These are phyloP conservation scores for Diaporthe aspalathi DNA, from an alignment of 2,329 filamentous ascomycete genomes.

Conservation along the genomic window DNA sequence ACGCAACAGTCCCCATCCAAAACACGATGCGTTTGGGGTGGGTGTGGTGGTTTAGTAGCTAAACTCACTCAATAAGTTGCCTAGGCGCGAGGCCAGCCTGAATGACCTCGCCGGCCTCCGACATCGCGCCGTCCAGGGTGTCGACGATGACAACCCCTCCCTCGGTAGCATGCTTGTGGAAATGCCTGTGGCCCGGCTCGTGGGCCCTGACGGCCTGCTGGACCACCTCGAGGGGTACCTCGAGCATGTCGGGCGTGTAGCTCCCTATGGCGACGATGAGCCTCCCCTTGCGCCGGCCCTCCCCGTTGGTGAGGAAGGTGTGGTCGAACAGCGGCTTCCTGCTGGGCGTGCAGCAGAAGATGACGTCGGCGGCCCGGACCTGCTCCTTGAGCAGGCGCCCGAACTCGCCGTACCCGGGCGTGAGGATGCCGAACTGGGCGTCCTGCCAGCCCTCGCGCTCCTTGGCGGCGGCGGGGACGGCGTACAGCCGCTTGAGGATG, in stretches of 20 bases:
- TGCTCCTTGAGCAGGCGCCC: slow-evolving; percentile 75
- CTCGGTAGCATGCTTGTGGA: slow-evolving; percentile 74
- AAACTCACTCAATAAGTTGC: slow-evolving; percentile 80
- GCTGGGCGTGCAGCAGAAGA: slow-evolving; percentile 90
- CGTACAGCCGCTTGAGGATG: slow-evolving; percentile 62
- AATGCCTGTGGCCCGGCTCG: slow-evolving; percentile 63
- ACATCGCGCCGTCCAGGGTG: slow-evolving; percentile 81
- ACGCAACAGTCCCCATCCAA: not conserved
- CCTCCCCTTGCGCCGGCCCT: slow-evolving; percentile 76
- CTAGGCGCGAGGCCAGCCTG: slow-evolving; percentile 78
- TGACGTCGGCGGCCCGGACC: slow-evolving; percentile 78
- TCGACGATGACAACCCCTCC: slow-evolving; percentile 78
- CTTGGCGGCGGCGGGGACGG: slow-evolving; percentile 57
- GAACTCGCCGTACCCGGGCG: slow-evolving; percentile 77
- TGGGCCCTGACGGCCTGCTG: slow-evolving; percentile 67
- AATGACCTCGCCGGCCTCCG: slow-evolving; percentile 88
- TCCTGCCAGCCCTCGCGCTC: slow-evolving; percentile 70
- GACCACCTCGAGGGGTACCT: slow-evolving; percentile 83
- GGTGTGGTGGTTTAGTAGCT: no score
- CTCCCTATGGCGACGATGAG: slow-evolving; percentile 80
- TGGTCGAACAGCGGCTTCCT: slow-evolving; percentile 80
- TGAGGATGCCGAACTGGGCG: slow-evolving; percentile 76
- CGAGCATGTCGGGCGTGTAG: slow-evolving; percentile 79
- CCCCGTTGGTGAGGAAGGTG: slow-evolving; percentile 76
- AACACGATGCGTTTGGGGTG: no score